Conservation (phyloP, 2,329 filamentous ascomycete species). For the Parascedosporium putredinis region DNA sequence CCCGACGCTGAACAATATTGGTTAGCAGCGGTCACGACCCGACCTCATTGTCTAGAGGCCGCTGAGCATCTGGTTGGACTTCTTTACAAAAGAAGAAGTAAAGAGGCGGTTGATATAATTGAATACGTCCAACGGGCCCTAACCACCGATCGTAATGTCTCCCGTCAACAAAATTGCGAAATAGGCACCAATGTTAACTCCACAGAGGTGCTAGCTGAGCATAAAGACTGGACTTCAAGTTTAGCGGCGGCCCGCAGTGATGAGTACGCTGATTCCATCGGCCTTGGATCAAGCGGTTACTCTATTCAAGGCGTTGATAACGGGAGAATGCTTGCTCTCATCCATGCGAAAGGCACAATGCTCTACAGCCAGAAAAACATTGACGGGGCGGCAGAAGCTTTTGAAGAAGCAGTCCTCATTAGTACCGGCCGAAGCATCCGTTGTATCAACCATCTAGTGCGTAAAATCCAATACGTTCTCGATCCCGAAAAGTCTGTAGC, state of each 20-base stretch:
- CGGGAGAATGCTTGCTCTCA: constrained; percentile 80
- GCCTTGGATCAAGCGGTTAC: constrained; percentile 57
- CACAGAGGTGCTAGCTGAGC: not conserved
- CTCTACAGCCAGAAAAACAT: constrained; percentile 83
- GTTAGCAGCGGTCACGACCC: constrained; percentile 70
- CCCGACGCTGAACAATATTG: constrained; percentile 80
- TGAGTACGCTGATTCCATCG: constrained; percentile 6
- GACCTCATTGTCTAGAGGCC: constrained; percentile 86
- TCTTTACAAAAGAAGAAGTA: constrained; percentile 71
- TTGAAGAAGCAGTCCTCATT: constrained; percentile 90
- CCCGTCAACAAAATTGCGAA: constrained; percentile 10
- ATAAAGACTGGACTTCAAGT: not conserved
- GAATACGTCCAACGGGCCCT: constrained; percentile 62
- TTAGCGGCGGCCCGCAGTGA: not conserved
- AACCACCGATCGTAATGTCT: constrained; percentile 35
- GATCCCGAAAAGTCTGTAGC: constrained; percentile 24
- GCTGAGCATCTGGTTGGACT: constrained; percentile 89
- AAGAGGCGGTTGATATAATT: constrained; percentile 81
- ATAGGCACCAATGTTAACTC: constrained; percentile 2
- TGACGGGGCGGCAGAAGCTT: constrained; percentile 69
- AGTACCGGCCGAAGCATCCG: constrained; percentile 62
- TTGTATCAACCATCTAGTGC: constrained; percentile 70
- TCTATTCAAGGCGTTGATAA: constrained; percentile 78
- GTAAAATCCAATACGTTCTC: constrained; percentile 63
- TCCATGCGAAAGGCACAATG: constrained; percentile 98